Evolutionary conservation across 2,329 filamentous ascomycete genomes (phyloP), one percentile per base, ranked within the genome.

Genomic region (Fusarium oxysporum): DNA sequence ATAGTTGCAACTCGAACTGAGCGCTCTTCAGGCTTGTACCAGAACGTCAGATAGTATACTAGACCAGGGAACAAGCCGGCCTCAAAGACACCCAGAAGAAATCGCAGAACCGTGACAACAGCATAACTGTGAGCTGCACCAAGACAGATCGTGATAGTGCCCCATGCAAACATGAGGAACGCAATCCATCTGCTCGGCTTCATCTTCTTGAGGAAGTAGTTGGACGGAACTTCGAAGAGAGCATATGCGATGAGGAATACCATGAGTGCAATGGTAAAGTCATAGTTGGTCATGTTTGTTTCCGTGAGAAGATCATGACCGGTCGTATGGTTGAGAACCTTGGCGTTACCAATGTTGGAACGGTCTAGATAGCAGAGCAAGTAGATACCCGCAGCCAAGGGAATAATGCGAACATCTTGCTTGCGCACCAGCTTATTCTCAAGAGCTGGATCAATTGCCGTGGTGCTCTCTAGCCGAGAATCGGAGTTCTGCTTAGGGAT

Each of bases 1-100:
- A 94, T 87, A 63, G 92, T 89, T 6, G 91, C 91, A 3, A 93
- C 89, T 4, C 80, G 87, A 9, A 93, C 80, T 3, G 90, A 91
- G 11, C 92, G 85, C 80, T 94, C 92, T n/a, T 88, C 86, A 68
- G 88, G 88, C 21, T 87, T 90, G 80, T 94, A 94, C 86, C 92
- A 94, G 65, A 93, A 88, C 0, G 92, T 93, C 17, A 94, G 83
- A 28, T 77, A 77, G 30, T 77, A 77, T 2, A 76, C 72, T 16
- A 77, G 57, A 8, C 76, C 76, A 1, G 76, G 76, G 23, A 76
- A 76, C 2, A 77, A 25, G 65, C 75, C 76, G n/a, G 80, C 80
- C 60, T 81, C 80, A 11, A 77, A 73, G 13, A 80, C 73, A 1
- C 80, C 80, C 2, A 81, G 63, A 35, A 80, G 66, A 50, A 81